A percentile compares a stretch with the other conserved stretches of the same genome.
Conservation (phyloP, 2,329 filamentous ascomycete species). For the Aspergillus quadrilineatus region DNA sequence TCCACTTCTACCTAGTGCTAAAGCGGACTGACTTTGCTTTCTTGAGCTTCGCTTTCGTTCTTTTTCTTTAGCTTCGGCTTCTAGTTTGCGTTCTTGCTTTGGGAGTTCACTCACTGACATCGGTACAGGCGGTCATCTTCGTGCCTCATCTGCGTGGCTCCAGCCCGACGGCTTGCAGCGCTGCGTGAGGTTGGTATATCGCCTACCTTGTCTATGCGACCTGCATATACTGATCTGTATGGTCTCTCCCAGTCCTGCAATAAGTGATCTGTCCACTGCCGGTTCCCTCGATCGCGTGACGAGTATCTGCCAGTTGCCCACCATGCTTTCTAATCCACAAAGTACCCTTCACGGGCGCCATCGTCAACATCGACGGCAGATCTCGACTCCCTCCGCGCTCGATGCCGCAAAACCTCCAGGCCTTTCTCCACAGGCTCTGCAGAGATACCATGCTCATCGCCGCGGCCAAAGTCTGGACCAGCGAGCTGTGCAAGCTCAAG, state of each 20-base stretch:
- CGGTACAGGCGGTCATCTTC: constrained; percentile 59
- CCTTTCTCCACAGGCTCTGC: constrained; percentile 58
- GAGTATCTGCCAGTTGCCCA: constrained; percentile 32
- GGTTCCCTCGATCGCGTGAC: constrained; percentile 17
- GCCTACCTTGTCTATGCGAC: constrained; percentile 7
- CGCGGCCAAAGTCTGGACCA: constrained; percentile 83
- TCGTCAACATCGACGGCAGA: constrained; percentile 79
- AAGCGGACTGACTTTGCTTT: constrained; percentile 14
- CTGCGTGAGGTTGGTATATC: constrained; percentile 68
- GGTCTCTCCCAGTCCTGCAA: constrained; percentile 14
- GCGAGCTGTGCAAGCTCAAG: constrained; percentile 58
- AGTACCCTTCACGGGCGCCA: constrained; percentile 71
- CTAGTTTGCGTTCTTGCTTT: constrained; percentile 34
- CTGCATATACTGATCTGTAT: constrained; percentile 18
- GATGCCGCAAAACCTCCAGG: constrained; percentile 70
- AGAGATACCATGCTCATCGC: constrained; percentile 63
- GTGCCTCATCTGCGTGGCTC: constrained; percentile 31
- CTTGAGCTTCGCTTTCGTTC: constrained; percentile 1
- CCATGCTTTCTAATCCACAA: constrained; percentile 76
- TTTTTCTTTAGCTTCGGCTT: constrained; percentile 15
- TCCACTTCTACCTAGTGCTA: constrained; percentile 12
- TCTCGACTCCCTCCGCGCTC: constrained; percentile 77
- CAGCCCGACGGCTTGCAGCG: constrained; percentile 68
- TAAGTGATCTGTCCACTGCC: constrained; percentile 45
- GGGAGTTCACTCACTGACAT: constrained; percentile 47